Evolutionary conservation across 2,329 filamentous ascomycete genomes (phyloP), one percentile per base, ranked within the genome.

Genomic region (Scleromitrula shiraiana): DNA sequence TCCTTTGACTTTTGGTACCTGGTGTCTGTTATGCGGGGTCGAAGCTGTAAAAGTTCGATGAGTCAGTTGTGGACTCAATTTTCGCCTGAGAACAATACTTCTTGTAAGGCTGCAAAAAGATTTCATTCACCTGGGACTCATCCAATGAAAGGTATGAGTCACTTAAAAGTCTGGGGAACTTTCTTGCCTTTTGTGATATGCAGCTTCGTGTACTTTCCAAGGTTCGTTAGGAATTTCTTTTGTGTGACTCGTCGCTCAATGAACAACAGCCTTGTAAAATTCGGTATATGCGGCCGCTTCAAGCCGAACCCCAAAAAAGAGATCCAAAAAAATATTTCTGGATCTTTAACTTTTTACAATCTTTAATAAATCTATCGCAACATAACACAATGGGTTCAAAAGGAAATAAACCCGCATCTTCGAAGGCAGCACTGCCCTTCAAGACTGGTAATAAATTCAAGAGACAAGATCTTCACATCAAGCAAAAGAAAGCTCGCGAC

Each of bases 401-500:
- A 53, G 70, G 71, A 53, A 62, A 63, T 41, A 68, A 64, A 51
- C 67, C 65, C 12, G 36, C 53, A 47, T 71, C 68, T 30, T 64
- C 67, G 24, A 71, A 70, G 59, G 70, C 65, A 41, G 67, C 66
- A 14, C 59, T 71, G 33, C 71, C 74, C 4, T 72, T 76, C 62
- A 78, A 77, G 55, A 72, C 81, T 2, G 76, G 74, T 52, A 95
- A 95, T 69, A 96, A 95, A 67, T 69, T 87, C 19, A 83, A 82
- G 63, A 78, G 93, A 53, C 78, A 93, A 64, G 75, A 83, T 58
- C 76, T 91, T 51, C 85, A 89, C 62, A 74, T 95, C 51, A 81
- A 86, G 58, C 77, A 85, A 62, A 97, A 96, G 70, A 85, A 84
- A 63, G 73, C 77, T 37, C 79, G 79, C 56, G 85, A 88, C 63